Percentiles rank a stretch among this genome's conserved stretches.
Evolutionary conservation across 805 yeast genomes (phyloP).

Genomic region (Yarrowia osloensis): DNA sequence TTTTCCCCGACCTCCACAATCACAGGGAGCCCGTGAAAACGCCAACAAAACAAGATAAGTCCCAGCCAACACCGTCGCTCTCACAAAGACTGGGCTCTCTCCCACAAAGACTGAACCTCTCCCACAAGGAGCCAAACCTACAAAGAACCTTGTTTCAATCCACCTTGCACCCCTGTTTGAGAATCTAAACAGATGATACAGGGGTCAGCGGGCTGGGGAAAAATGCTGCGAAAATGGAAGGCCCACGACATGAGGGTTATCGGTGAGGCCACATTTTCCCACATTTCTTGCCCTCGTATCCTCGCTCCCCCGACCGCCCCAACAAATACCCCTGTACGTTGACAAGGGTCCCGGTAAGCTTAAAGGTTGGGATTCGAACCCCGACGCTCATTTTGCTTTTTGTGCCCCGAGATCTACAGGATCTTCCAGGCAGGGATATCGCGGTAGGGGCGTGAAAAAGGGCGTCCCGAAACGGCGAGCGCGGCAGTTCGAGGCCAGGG

Average conservation of each 20-base stretch:
- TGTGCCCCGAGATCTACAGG: neutral
- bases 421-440: neutral
- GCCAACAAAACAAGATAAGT: neutral
- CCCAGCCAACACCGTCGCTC: too few relatives aligned
- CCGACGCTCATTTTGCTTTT: too few relatives aligned
- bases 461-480: neutral
- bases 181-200: neutral
- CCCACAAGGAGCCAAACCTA: too few relatives aligned
- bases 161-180: neutral
- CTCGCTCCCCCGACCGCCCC: neutral
- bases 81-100: too few relatives aligned
- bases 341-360: conserved; percentile 25
- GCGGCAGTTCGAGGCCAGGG: neutral
- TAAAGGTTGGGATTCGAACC: conserved; percentile 3
- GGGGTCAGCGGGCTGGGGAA: neutral
- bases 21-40: neutral
- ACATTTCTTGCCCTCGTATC: too few relatives aligned
- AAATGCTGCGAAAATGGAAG: too few relatives aligned
- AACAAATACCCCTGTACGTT: conserved; percentile 5
- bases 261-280: too few relatives aligned
- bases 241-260: too few relatives aligned
- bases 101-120: too few relatives aligned
- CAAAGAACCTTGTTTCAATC: neutral
- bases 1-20: too few relatives aligned
- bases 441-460: neutral